Conservation (phyloP, 768 basidiomycete species). For the Rhizopogon vinicolor region DNA sequence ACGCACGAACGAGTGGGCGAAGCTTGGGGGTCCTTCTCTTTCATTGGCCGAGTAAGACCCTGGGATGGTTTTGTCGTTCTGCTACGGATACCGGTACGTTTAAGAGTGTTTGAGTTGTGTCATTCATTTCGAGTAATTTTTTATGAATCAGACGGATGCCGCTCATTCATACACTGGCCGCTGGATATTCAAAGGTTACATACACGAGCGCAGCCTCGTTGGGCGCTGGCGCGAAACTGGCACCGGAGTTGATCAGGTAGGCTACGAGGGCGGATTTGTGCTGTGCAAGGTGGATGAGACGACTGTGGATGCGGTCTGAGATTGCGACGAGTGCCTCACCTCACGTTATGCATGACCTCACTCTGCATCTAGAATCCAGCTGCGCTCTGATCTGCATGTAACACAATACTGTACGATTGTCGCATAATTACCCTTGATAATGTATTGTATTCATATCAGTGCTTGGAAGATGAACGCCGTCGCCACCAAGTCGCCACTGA, state of each 20-base stretch:
- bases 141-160: conserved; percentile 29
- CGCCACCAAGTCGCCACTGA: not conserved
- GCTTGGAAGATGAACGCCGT: not conserved
- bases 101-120: not conserved
- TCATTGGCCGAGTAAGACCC: conserved; percentile 43
- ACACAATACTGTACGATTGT: conserved; percentile 5
- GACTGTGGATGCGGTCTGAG: not conserved
- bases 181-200: conserved; percentile 51
- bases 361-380: conserved; percentile 3
- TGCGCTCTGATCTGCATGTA: too few species aligned
- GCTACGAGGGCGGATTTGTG: conserved; percentile 48
- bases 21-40: conserved; percentile 45
- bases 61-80: conserved; percentile 50
- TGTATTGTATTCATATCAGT: not conserved
- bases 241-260: conserved; percentile 33
- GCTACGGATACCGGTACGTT: conserved; percentile 40
- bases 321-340: not conserved
- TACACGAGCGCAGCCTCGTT: conserved; percentile 45
- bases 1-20: conserved; percentile 38
- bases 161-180: conserved; percentile 28
- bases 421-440: conserved; percentile 1
- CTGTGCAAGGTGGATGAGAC: conserved; percentile 30
- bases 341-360: conserved; percentile 2
- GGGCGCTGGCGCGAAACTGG: conserved; percentile 52
- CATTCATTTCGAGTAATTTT: conserved; percentile 3